Base-by-base conservation (phyloP, 2,329 filamentous ascomycete genomes). In the Colletotrichum sp. region DNA sequence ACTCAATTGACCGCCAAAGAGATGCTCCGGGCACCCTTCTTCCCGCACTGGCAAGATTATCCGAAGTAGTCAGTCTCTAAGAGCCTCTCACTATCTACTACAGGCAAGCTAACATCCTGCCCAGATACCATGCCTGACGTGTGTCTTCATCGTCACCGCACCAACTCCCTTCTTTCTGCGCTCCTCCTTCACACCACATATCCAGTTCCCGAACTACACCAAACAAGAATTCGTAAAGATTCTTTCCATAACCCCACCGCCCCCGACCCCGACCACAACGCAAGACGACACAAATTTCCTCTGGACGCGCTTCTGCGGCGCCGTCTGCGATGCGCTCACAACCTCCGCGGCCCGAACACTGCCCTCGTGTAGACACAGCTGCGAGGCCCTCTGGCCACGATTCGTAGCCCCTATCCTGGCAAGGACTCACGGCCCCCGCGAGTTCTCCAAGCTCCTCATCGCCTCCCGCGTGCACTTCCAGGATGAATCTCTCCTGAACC, bases 321-420 rank as follows among this genome's bases (percentile, higher is more conserved):
- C 95, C 6, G 92, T 98, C 16, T 97, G 98, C 89, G 97, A 99
- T 82, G 93, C 96, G 1, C 88, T 99, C 15, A 92, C 94, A 65
- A 95, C 94, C 78, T 92, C 95, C 63, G 95, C 95, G 5, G 94
- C 94, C 1, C 92, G 96, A 66, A 96, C 96, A 48, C 88, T 99
- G 16, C 89, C 94, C 2, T 91, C 91, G 13, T 96, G 98, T 79
- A 89, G 88, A 5, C 90, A 91, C 43, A 91, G 94, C 66, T 96
- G 94, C 81, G 85, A 91, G 65, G 91, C 93, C 59, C 90, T 99
- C 24, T 99, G 97, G 97, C 93, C 93, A 13, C 91, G 93, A 6
- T 99, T 99, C 84, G 93, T 95, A 1, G 90, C 92, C 8, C 96
- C 96, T 0, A 90, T 99, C 28, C 85, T 93, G 2, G 91, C 92